Conservation (phyloP, 768 basidiomycete species). For the Cystobasidium onofrii region DNA sequence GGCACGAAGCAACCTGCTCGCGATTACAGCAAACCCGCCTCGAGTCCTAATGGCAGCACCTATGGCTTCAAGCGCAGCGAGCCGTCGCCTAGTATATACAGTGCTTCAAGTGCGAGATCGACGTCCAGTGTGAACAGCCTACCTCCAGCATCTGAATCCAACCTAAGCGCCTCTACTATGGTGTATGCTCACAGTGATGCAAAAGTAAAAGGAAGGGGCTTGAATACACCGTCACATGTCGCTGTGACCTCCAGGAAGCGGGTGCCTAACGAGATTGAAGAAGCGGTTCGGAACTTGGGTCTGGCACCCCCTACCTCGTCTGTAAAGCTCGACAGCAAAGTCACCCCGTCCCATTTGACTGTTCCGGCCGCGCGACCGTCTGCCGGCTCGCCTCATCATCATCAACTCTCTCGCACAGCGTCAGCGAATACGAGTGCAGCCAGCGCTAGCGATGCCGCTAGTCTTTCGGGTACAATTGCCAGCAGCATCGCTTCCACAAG, state of each 20-base stretch:
- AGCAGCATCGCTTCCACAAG: not conserved
- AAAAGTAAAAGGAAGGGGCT: not conserved
- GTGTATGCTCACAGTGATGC: not conserved
- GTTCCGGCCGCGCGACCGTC: not conserved
- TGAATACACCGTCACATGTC: not conserved
- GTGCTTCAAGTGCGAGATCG: not conserved
- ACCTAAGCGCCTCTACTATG: not conserved
- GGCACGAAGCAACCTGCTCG: not conserved
- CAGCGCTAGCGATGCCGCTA: not conserved
- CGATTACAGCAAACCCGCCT: not conserved
- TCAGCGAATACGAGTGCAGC: not conserved
- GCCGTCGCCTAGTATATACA: not conserved
- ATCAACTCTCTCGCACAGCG: not conserved
- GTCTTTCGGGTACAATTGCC: not conserved
- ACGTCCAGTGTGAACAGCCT: not conserved
- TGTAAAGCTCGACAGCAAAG: not conserved
- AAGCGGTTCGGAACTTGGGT: constrained; percentile 3
- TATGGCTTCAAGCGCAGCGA: not conserved
- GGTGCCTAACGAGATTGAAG: not conserved
- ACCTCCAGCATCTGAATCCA: not conserved
- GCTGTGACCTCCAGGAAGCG: not conserved
- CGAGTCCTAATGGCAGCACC: not conserved
- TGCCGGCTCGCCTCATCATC: not conserved
- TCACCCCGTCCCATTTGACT: not conserved
- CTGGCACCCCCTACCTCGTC: not conserved